These are phyloP conservation scores for Fraxinus excelsior DNA, from an alignment of 257 asterid species.

Conservation along the genomic window DNA sequence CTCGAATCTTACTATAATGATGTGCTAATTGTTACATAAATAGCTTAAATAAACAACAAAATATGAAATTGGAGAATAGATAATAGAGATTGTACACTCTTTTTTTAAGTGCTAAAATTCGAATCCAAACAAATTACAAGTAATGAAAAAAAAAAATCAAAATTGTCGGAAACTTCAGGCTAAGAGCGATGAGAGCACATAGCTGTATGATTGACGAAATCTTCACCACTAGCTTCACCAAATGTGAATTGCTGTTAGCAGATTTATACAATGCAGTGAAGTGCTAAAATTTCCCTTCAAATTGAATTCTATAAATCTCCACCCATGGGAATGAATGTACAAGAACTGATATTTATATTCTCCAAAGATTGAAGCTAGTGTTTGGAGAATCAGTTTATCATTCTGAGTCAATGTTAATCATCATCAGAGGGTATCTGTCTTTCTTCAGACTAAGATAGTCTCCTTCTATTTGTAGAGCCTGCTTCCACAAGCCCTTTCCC, in stretches of 20 bases:
- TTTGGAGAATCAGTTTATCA: slow-evolving; percentile 51
- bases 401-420: slow-evolving; percentile 68
- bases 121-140: too few relatives aligned
- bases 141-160: too few relatives aligned
- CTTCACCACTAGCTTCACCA: slow-evolving; percentile 54
- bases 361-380: slow-evolving; percentile 48
- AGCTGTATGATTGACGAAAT: slow-evolving; percentile 14
- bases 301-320: slow-evolving; percentile 67
- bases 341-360: slow-evolving; percentile 53
- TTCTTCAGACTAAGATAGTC: slow-evolving; percentile 64
- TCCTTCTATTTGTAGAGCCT: slow-evolving; percentile 62
- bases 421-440: slow-evolving; percentile 77
- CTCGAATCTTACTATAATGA: too few relatives aligned
- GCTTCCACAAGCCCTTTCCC: slow-evolving; percentile 71
- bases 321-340: slow-evolving; percentile 70
- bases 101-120: too few relatives aligned
- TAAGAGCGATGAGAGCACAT: too few relatives aligned
- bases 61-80: too few relatives aligned
- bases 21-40: too few relatives aligned
- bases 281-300: slow-evolving; percentile 44
- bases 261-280: slow-evolving; percentile 68
- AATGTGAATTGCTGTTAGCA: slow-evolving; percentile 53
- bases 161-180: too few relatives aligned
- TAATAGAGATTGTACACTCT: too few relatives aligned
- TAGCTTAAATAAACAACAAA: too few relatives aligned